Base-by-base conservation (phyloP, 2,329 filamentous ascomycete species). In the Metarhizium robertsii region DNA sequence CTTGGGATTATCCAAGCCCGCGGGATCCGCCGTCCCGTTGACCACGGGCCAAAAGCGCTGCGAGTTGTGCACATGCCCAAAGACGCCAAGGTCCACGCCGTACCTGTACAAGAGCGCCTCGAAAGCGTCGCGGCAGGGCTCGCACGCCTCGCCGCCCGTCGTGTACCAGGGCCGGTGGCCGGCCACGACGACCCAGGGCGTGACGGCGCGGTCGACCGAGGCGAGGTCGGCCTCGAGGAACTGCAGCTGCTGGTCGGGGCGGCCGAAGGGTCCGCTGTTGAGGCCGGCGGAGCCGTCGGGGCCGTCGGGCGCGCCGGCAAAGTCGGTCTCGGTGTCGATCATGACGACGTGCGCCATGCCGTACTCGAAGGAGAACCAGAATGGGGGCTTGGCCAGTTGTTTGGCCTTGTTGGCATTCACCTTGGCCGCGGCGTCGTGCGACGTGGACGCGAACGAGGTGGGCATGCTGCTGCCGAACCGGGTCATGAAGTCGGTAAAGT, bases 401-500 rank as follows among this genome's bases (percentile, higher is more conserved):
- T 64, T 60, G 2, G 79, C 79, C 60, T 72, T 73, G 57, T 73
- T 72, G 48, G 79, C 78, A 29, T 66, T 67, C 3, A 72, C 58
- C 48, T 71, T 71, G 1, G 77, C 78, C 0, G 66, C 64, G 2
- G 59, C 62, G 63, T 73, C 68, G 10, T 65, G 54, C 0, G 79
- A 82, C 0, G 71, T 73, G 0, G 79, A 83, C 0, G 69, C 47
- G 60, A 81, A 83, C 0, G 76, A 67, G 0, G 67, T 72, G 0
- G 79, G 78, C 76, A 81, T 79, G 18, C 74, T 78, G 13, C 69
- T 61, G 13, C 75, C 75, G 62, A 80, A 84, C 32, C 80, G 75
- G 59, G 75, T 76, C 71, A 78, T 73, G 66, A 79, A 83, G 57
- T 81, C 80, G 4, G 79, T 83, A 64, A 84, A 84, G 66, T 84